Evolutionary conservation across 2,329 filamentous ascomycete species (phyloP).

Genomic region (Coniella lustricola): DNA sequence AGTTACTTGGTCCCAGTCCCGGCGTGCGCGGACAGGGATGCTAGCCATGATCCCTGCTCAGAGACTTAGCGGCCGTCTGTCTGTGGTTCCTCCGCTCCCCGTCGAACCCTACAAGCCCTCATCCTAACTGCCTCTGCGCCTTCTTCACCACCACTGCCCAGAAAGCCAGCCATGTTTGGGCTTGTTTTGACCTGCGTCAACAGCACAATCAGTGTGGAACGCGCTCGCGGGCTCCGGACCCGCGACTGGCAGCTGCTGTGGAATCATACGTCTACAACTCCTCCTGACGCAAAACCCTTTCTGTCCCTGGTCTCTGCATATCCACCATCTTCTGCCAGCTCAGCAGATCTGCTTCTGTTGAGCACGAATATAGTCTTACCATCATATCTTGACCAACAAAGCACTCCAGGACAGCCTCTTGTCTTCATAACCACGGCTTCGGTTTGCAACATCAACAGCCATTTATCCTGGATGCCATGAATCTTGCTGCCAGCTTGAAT

Average conservation of each 20-base stretch:
- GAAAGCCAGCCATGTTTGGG: conserved; percentile 51
- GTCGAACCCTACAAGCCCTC: conserved; percentile 23
- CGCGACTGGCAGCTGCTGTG: conserved; percentile 1
- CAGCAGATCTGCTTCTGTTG: conserved; percentile 2
- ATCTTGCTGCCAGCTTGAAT: too few species aligned
- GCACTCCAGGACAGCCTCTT: too few species aligned
- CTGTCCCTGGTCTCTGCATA: conserved; percentile 10
- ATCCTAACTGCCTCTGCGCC: conserved; percentile 25
- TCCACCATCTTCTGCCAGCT: conserved; percentile 9
- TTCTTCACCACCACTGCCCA: conserved; percentile 20
- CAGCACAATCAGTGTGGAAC: conserved; percentile 33
- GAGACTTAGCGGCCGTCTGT: conserved; percentile 5
- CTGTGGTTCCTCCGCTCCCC: conserved; percentile 17
- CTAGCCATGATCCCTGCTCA: conserved; percentile 3
- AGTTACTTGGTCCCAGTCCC: conserved; percentile 1
- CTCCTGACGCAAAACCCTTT: conserved; percentile 3
- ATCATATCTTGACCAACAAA: not conserved
- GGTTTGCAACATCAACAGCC: too few species aligned
- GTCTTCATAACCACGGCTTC: too few species aligned
- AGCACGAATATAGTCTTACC: conserved; percentile 1
- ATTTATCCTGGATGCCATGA: too few species aligned
- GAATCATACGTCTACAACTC: conserved; percentile 4
- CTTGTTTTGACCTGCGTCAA: conserved; percentile 51
- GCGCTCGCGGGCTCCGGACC: conserved; percentile 13
- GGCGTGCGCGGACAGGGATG: conserved; percentile 4